Conservation (phyloP, 1,284 basidiomycete genomes). For the Sanghuangporus baumii region DNA sequence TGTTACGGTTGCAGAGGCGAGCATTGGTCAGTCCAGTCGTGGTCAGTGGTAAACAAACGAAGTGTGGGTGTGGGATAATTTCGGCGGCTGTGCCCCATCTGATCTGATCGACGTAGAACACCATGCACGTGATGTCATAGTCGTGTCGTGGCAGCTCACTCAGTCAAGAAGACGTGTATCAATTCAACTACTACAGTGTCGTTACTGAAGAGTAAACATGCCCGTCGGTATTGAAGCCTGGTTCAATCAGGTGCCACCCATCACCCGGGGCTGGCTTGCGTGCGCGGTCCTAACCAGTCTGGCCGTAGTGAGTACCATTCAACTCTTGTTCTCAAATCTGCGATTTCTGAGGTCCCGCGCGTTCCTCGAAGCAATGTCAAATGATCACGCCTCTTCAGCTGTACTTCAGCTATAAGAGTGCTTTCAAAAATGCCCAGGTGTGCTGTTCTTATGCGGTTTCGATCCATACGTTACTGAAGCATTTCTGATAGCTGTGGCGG, state of each 20-base stretch:
- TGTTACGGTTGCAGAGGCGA: not conserved
- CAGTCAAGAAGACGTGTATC: not conserved
- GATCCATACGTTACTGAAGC: not conserved
- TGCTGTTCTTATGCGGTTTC: conserved; percentile 14
- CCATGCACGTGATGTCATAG: not conserved
- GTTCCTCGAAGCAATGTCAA: conserved; percentile 73
- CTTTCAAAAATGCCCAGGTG: conserved; percentile 79
- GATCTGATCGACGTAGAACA: not conserved
- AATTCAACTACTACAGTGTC: not conserved
- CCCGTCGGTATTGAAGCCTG: conserved; percentile 77
- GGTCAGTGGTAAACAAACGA: not conserved
- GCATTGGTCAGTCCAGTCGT: not conserved
- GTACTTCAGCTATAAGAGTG: conserved; percentile 85
- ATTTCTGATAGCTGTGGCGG: conserved; percentile 69
- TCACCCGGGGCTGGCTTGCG: conserved; percentile 80
- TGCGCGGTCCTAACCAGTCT: conserved; percentile 75
- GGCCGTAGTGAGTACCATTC: conserved; percentile 62
- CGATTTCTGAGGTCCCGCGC: not conserved
- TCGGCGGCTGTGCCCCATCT: not conserved
- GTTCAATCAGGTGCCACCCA: conserved; percentile 84
- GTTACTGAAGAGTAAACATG: conserved; percentile 35
- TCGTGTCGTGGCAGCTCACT: not conserved
- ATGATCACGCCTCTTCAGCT: conserved; percentile 85
- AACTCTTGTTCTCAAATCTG: not conserved
- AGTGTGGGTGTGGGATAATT: not conserved